Evolutionary conservation across 2,329 filamentous ascomycete species (phyloP), one percentile per base, ranked within the genome.

Genomic region (Tolypocladium pustulatum): DNA sequence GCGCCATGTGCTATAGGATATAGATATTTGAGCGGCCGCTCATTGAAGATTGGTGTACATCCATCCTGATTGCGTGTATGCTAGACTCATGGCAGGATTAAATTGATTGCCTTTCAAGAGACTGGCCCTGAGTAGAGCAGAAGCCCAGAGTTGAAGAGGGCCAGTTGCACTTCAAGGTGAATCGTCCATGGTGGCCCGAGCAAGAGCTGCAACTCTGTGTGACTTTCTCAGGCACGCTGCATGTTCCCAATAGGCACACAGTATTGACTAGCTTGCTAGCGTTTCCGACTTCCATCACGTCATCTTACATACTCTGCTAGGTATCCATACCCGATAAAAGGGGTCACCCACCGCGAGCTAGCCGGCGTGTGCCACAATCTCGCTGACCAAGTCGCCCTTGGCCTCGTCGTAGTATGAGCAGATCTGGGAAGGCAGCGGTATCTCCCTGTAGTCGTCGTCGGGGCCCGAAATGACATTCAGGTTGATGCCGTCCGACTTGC

Each of bases 341-440:
- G 17, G 8, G 17, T 15, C 17, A 32, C 22, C 25, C 8, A 30
- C 17, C 27, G 30, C 8, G 27, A 32, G 46, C 27, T 80, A 97
- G 59, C 93, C 92, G 63, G 89, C 85, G 76, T 97, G 93, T 68
- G 94, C 91, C 22, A 99, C 94, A 72, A 99, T 97, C 81, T 97
- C 93, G 69, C 86, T 96, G 34, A 93, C 82, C 62, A 97, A 71
- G 63, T 88, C 85, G 27, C 90, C 89, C 73, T 91, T 83, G 56
- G 70, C 78, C 72, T 87, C 70, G 59, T 90, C 77, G 83, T 80
- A 81, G 80, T 90, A 79, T 69, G 91, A 84, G 72, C 91, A 86
- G 68, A 97, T 89, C 78, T 99, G 94, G 68, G 92, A 90, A 0
- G 94, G 94, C 60, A 97, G 73, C 0, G 94, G 87, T 57, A 90